These are phyloP conservation scores for Curvularia sp. DNA, from an alignment of 2,329 filamentous ascomycete species.

Conservation along the genomic window DNA sequence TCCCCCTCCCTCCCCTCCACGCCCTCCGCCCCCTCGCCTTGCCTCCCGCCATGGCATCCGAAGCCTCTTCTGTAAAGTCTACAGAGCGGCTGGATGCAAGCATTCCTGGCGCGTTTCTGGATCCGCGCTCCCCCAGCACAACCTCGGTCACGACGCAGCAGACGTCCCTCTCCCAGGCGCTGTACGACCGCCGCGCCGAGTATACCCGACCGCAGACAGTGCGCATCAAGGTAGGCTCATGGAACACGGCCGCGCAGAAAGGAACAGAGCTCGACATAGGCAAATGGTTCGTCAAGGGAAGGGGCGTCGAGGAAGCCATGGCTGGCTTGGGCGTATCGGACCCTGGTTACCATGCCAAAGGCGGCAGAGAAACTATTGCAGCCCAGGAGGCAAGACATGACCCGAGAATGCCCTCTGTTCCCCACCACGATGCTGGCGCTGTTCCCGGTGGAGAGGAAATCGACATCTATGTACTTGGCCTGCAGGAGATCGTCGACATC, in stretches of 20 bases:
- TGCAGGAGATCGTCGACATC: conserved; percentile 93
- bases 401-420: conserved; percentile 54
- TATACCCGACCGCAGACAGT: conserved; percentile 78
- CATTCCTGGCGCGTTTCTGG: conserved; percentile 60
- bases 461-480: conserved; percentile 84
- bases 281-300: conserved; percentile 83
- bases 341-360: conserved; percentile 39
- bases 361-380: conserved; percentile 54
- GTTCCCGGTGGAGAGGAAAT: conserved; percentile 71
- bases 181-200: conserved; percentile 77
- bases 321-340: conserved; percentile 57
- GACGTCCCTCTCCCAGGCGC: conserved; percentile 60
- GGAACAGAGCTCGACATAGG: conserved; percentile 88
- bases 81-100: conserved; percentile 51
- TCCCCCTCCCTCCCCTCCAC: neutral
- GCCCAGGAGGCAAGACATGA: conserved; percentile 57
- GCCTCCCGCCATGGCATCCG: conserved; percentile 39
- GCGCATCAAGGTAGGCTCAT: conserved; percentile 88
- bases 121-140: conserved; percentile 27
- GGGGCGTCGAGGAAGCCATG: conserved; percentile 71
- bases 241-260: conserved; percentile 89
- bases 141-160: conserved; percentile 50
- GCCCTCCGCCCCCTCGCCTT: neutral
- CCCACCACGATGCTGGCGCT: conserved; percentile 53
- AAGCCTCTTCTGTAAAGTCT: conserved; percentile 32